Conservation (phyloP, 176 grass and related monocot genomes). For the Triticum aestivum region IWGSC_CS_RefSeq_v2.1 NC_057801.1:87788264-87788763, state of each 20-base stretch:
- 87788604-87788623: not conserved
- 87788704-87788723: constrained; percentile 25
- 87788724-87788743: constrained; percentile 89
- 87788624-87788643: not conserved
- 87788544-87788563: not conserved
- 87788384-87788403: not conserved
- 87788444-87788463: not conserved
- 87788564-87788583: not conserved
- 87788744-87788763: constrained; percentile 73
- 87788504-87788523: not conserved
- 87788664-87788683: not conserved
- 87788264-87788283: not conserved
- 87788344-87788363: not conserved
- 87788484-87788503: not conserved
- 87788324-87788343: not conserved
- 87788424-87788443: not conserved
- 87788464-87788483: not conserved
- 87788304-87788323: not conserved
- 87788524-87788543: not conserved
- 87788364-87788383: not conserved
- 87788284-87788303: not conserved
- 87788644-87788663: constrained; percentile 3
- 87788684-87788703: constrained; percentile 28
- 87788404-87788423: not conserved
- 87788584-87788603: not conserved